A percentile compares a stretch with the other conserved stretches of the same genome.
Evolutionary conservation across 225 moss, liverwort and hornwort species (phyloP).

Genomic region (Ulota crispa): DNA sequence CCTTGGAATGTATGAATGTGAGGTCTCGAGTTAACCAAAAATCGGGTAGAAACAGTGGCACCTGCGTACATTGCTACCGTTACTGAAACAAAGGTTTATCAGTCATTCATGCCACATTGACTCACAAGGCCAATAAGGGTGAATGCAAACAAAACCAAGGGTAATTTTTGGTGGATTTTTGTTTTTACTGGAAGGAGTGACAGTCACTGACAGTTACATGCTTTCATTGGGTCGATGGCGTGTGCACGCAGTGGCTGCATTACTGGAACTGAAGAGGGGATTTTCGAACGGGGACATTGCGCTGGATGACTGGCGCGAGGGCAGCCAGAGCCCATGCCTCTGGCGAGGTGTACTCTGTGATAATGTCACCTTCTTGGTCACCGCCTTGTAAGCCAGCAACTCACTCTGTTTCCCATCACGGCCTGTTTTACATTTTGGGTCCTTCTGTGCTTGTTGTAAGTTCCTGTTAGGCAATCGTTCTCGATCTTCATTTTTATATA

Average conservation of each 20-base stretch:
- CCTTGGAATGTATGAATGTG: not conserved
- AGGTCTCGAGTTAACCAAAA: not conserved
- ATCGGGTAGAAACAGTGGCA: not conserved
- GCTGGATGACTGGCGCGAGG: constrained; percentile 44
- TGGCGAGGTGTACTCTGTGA: constrained; percentile 52
- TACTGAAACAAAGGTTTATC: no score
- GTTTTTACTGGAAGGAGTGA: not conserved
- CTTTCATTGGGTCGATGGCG: not conserved
- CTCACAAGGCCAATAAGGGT: not conserved
- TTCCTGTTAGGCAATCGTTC: not conserved
- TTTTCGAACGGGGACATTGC: constrained; percentile 43
- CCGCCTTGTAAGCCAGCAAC: constrained; percentile 35
- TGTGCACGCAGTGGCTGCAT: constrained; percentile 38
- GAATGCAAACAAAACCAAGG: not conserved
- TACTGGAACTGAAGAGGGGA: constrained; percentile 42
- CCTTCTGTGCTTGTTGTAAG: not conserved
- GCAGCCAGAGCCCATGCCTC: constrained; percentile 47
- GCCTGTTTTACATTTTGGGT: not conserved
- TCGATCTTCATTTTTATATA: not conserved
- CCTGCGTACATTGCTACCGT: not conserved
- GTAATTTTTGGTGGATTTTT: not conserved
- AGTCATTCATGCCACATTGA: not conserved
- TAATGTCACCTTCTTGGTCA: constrained; percentile 52
- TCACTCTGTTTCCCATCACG: not conserved
- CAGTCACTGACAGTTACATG: not conserved